Evolutionary conservation across 257 asterid genomes (phyloP).

Genomic region (Forsythia viridissima): DNA sequence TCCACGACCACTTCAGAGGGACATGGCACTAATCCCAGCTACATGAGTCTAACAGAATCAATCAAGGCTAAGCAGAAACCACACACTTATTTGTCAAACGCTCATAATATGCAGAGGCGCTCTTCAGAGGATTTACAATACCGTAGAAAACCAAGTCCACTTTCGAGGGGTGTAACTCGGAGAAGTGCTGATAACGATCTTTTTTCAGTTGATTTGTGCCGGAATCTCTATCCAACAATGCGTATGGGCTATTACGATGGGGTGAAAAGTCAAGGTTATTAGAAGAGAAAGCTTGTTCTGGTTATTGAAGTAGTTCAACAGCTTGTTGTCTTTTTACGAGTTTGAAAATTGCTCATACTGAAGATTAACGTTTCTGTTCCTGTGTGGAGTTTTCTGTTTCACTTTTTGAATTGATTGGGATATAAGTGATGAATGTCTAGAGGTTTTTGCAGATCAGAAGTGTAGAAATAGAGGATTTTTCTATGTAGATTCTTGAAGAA

Average conservation of each 20-base stretch:
- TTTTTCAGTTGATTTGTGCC: conserved; percentile 35
- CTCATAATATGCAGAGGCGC: conserved; percentile 44
- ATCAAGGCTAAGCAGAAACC: conserved; percentile 48
- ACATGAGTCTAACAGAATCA: conserved; percentile 66
- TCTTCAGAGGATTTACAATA: conserved; percentile 50
- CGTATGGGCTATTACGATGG: background rate
- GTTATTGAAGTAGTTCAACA: conserved; percentile 37
- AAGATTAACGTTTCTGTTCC: background rate
- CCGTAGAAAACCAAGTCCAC: conserved; percentile 59
- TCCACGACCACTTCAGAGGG: conserved; percentile 61
- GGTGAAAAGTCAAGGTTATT: background rate
- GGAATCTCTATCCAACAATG: conserved; percentile 42
- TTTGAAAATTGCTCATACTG: background rate
- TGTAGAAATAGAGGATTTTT: background rate
- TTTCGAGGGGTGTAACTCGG: conserved; percentile 55
- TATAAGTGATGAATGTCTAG: background rate
- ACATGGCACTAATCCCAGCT: conserved; percentile 42
- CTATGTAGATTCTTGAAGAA: background rate
- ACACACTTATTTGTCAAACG: conserved; percentile 15
- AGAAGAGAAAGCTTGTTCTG: background rate
- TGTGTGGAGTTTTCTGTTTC: background rate
- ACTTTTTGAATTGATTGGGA: background rate
- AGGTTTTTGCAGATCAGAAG: background rate
- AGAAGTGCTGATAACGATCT: conserved; percentile 64
- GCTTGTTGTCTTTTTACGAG: conserved; percentile 42